phyloP scores from a whole-genome alignment of 2,329 filamentous ascomycete genomes.

The Grosmannia serpens region DNA sequence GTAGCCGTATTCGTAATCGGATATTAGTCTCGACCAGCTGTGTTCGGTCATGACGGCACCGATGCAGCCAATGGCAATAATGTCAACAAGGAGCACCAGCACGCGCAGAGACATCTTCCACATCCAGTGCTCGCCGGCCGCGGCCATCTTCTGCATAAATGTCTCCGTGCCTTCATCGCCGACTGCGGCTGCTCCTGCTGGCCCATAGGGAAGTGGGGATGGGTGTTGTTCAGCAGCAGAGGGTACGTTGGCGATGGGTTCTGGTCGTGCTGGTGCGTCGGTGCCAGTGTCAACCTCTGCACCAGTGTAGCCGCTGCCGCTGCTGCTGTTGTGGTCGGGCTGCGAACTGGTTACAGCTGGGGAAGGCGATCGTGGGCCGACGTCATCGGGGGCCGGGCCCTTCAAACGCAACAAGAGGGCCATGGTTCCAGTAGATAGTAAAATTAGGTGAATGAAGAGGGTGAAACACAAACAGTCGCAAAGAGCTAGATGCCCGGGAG shows the following conservation, averaged over 20 bases:
- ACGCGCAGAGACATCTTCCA: conserved; percentile 6
- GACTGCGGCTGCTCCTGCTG: too few relatives aligned
- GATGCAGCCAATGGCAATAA: conserved; percentile 4
- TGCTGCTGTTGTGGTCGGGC: neutral
- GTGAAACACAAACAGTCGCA: too few relatives aligned
- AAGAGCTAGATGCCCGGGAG: too few relatives aligned
- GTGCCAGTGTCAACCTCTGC: neutral
- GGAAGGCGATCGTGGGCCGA: neutral
- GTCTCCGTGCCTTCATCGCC: neutral
- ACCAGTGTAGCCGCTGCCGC: neutral
- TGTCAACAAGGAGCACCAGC: conserved; percentile 1
- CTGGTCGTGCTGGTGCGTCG: neutral
- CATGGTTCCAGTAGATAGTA: too few relatives aligned
- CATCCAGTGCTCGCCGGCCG: neutral
- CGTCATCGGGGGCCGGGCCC: neutral
- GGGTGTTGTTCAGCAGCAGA: neutral
- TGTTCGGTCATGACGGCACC: neutral
- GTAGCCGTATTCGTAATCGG: neutral
- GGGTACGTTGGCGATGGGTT: too few relatives aligned
- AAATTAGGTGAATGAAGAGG: too few relatives aligned
- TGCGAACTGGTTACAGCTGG: neutral
- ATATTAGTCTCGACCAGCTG: neutral
- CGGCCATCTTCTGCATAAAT: conserved; percentile 3
- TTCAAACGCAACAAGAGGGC: too few relatives aligned
- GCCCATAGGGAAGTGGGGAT: neutral